Conservation (phyloP, 2,329 filamentous ascomycete species). For the Trichoderma sp. region DNA sequence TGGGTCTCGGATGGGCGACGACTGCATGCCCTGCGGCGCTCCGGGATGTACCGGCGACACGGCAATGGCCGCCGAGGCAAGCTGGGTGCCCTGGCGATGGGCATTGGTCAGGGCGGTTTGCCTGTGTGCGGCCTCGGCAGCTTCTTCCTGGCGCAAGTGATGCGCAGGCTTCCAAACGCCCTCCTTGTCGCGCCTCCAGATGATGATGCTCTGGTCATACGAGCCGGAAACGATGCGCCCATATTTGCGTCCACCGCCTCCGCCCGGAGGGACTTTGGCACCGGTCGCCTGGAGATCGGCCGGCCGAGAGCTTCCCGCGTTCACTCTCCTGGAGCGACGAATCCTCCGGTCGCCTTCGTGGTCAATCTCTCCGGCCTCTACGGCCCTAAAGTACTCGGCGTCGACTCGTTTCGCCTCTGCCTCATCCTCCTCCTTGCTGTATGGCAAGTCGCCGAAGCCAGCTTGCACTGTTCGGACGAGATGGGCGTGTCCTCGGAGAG, state of each 20-base stretch:
- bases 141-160: constrained; percentile 71
- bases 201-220: constrained; percentile 92
- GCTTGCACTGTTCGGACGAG: constrained; percentile 94
- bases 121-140: constrained; percentile 49
- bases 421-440: constrained; percentile 71
- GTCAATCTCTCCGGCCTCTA: constrained; percentile 49
- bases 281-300: constrained; percentile 76
- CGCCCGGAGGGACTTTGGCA: constrained; percentile 84
- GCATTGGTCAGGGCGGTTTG: constrained; percentile 19
- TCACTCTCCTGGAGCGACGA: constrained; percentile 46
- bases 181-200: constrained; percentile 84
- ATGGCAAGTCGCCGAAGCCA: constrained; percentile 84
- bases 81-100: constrained; percentile 13
- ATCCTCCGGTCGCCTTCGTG: constrained; percentile 33
- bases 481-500: constrained; percentile 74
- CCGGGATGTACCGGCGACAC: neutral
- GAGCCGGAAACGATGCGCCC: constrained; percentile 95
- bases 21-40: constrained; percentile 1
- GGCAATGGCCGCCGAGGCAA: constrained; percentile 13
- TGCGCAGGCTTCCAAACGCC: constrained; percentile 81
- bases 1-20: constrained; percentile 9
- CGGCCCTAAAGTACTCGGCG: constrained; percentile 62
- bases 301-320: constrained; percentile 71
- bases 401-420: constrained; percentile 72
- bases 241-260: constrained; percentile 84